phyloP scores from a whole-genome alignment of 306 rosid species.

The Prunus salicina region DNA sequence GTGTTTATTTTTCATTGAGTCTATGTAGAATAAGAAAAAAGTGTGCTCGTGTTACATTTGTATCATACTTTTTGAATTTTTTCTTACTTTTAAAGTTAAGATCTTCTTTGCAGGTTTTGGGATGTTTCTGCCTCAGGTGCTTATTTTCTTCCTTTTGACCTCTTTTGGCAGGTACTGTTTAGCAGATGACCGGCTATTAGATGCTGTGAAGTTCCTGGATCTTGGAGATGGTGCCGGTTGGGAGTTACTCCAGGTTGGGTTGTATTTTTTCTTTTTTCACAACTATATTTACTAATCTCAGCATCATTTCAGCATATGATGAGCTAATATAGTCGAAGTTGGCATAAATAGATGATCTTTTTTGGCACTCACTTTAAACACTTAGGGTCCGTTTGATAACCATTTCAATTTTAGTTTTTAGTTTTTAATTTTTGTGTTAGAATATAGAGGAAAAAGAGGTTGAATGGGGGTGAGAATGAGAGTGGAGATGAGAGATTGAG shows the following conservation, averaged over 20 bases:
- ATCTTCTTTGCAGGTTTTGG: conserved; percentile 3
- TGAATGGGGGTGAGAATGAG: too few species aligned
- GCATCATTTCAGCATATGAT: not conserved
- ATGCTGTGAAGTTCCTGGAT: conserved; percentile 75
- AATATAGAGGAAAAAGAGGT: too few species aligned
- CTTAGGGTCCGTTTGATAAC: too few species aligned
- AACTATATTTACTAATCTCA: not conserved
- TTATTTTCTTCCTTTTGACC: conserved; percentile 3
- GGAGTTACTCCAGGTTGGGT: conserved; percentile 86
- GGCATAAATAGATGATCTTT: not conserved
- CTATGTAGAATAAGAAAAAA: too few species aligned
- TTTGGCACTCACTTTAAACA: not conserved
- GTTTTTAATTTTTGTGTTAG: too few species aligned
- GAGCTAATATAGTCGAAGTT: not conserved
- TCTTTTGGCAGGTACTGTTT: conserved; percentile 63
- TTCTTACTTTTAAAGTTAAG: not conserved
- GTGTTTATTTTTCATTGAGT: not conserved
- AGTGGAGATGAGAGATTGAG: too few species aligned
- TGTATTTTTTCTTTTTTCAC: not conserved
- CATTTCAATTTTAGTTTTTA: too few species aligned
- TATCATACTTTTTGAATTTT: too few species aligned
- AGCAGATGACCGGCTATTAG: conserved; percentile 66
- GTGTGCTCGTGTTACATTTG: not conserved
- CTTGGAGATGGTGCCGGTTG: conserved; percentile 86
- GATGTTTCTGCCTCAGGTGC: not conserved